Evolutionary conservation across 1,139 yeast genomes (phyloP).

Genomic region (Trichomonascaceae sp.): DNA sequence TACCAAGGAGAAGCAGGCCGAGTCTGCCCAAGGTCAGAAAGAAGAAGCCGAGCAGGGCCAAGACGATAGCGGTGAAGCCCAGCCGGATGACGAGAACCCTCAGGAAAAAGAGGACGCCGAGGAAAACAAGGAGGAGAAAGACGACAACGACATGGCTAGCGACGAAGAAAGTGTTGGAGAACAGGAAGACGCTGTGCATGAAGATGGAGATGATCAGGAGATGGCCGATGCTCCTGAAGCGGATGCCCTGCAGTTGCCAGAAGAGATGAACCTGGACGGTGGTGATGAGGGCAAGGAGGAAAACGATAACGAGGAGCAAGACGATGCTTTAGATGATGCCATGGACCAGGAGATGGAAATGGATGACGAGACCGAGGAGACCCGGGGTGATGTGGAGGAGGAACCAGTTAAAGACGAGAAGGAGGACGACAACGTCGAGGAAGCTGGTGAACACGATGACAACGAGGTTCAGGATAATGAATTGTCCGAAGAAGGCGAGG

Average conservation of each 20-base stretch:
- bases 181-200: constrained; percentile 73
- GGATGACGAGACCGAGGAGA: constrained; percentile 17
- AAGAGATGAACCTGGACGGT: constrained; percentile 22
- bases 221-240: constrained; percentile 23
- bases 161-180: constrained; percentile 72
- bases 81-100: constrained; percentile 22
- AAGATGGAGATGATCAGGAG: constrained; percentile 41
- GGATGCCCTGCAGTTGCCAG: constrained; percentile 28
- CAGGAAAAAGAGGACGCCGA: constrained; percentile 31
- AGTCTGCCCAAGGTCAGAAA: constrained; percentile 53
- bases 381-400: constrained; percentile 22
- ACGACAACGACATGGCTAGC: constrained; percentile 38
- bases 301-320: constrained; percentile 21
- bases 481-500: constrained; percentile 75
- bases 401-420: constrained; percentile 20
- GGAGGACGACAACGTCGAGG: constrained; percentile 20
- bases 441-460: constrained; percentile 18
- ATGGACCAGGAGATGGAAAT: constrained; percentile 8
- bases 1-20: constrained; percentile 46
- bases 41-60: constrained; percentile 37
- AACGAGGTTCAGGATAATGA: constrained; percentile 26
- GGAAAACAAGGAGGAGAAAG: constrained; percentile 27
- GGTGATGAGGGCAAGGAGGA: constrained; percentile 23
- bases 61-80: constrained; percentile 20
- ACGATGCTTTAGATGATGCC: constrained; percentile 4